Evolutionary conservation across 495 filamentous ascomycete genomes (phyloP).

Genomic region (Penicillium soppii): DNA sequence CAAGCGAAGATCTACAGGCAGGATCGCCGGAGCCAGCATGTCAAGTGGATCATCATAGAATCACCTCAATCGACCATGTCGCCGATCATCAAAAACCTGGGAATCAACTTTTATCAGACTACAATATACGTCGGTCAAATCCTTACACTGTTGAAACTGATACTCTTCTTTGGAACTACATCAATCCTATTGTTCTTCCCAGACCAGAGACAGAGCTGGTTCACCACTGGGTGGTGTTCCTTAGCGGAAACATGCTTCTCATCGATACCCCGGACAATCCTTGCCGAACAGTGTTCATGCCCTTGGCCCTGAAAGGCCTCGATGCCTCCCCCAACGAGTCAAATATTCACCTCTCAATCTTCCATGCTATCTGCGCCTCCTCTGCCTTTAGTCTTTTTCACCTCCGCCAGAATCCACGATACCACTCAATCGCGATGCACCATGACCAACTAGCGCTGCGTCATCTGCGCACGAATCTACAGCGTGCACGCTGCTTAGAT

Average conservation of each 20-base stretch:
- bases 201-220: slow-evolving; percentile 23
- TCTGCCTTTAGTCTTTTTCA: slow-evolving; percentile 28
- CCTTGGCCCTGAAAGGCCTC: slow-evolving; percentile 23
- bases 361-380: slow-evolving; percentile 34
- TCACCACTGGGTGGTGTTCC: slow-evolving; percentile 28
- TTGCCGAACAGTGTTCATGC: slow-evolving; percentile 26
- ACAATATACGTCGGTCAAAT: background rate
- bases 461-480: slow-evolving; percentile 20
- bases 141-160: background rate
- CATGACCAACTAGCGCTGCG: slow-evolving; percentile 26
- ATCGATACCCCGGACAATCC: slow-evolving; percentile 26
- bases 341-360: slow-evolving; percentile 26
- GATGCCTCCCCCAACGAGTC: slow-evolving; percentile 11
- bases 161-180: background rate
- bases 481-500: slow-evolving; percentile 15
- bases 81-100: background rate
- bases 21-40: background rate
- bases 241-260: slow-evolving; percentile 27
- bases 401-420: slow-evolving; percentile 17
- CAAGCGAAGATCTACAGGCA: background rate
- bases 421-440: slow-evolving; percentile 25
- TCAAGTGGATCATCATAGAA: background rate
- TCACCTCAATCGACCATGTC: background rate
- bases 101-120: background rate
- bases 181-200: slow-evolving; percentile 12